Evolutionary conservation across 176 grass and related monocot genomes (phyloP).

Genomic region (Rhynchospora tenuis): DNA sequence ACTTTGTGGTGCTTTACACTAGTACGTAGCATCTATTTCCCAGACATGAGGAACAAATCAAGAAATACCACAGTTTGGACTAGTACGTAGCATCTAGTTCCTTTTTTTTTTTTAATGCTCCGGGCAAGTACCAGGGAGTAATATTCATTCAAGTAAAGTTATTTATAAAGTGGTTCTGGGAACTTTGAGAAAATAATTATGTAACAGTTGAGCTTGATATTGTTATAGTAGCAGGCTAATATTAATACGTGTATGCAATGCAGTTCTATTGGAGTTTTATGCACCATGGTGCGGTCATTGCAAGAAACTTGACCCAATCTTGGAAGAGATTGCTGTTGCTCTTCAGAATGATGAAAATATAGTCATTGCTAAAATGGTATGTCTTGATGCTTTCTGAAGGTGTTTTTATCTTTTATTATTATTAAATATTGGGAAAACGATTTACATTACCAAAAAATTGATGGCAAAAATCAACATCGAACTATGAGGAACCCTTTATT

Average conservation of each 20-base stretch:
- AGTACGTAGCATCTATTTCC: not conserved
- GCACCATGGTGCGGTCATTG: conserved; percentile 88
- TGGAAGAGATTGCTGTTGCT: conserved; percentile 61
- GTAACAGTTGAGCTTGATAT: not conserved
- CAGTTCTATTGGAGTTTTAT: conserved; percentile 86
- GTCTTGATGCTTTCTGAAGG: not conserved
- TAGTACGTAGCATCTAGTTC: no score
- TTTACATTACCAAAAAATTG: not conserved
- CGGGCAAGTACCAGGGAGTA: no score
- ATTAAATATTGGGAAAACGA: not conserved
- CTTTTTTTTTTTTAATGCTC: no score
- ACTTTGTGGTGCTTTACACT: not conserved
- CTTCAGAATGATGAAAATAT: conserved; percentile 56
- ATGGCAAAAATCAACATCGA: not conserved
- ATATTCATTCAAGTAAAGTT: no score
- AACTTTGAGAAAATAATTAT: no score
- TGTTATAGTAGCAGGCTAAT: not conserved
- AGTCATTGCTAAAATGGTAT: conserved; percentile 90
- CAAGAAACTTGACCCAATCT: conserved; percentile 59
- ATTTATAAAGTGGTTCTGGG: no score
- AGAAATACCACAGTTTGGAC: not conserved
- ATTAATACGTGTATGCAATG: not conserved
- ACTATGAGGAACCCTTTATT: not conserved
- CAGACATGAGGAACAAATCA: not conserved
- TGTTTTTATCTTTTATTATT: not conserved